phyloP scores from a whole-genome alignment of 202 grass and related monocot genomes.

The Panicum virgatum region DNA sequence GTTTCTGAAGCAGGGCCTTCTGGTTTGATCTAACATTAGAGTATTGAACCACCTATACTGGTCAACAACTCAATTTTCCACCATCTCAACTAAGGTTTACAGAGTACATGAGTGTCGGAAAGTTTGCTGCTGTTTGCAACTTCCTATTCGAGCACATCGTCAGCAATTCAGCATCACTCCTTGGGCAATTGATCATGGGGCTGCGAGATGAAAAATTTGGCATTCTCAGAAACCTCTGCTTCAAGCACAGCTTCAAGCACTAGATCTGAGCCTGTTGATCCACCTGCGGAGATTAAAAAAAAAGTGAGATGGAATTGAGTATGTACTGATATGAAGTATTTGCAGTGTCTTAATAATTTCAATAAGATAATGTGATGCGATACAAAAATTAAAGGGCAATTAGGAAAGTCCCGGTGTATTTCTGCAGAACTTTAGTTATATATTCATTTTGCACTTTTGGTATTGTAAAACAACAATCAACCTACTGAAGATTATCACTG shows the following conservation, averaged over 20 bases:
- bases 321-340: neutral
- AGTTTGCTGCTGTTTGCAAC: neutral
- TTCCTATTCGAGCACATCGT: neutral
- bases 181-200: conserved; percentile 51
- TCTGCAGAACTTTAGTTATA: neutral
- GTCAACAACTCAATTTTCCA: neutral
- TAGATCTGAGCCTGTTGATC: conserved; percentile 68
- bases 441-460: neutral
- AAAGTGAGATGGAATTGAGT: neutral
- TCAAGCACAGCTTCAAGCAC: conserved; percentile 78
- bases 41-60: neutral
- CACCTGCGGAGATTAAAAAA: conserved; percentile 46
- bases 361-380: neutral
- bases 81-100: neutral
- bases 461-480: neutral
- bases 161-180: conserved; percentile 28
- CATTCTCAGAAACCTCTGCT: conserved; percentile 75
- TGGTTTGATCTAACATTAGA: neutral
- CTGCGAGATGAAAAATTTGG: conserved; percentile 60
- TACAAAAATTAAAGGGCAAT: neutral
- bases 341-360: neutral
- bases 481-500: neutral
- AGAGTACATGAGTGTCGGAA: neutral
- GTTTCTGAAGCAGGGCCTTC: neutral
- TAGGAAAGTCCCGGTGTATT: neutral